Evolutionary conservation across 2,329 filamentous ascomycete species (phyloP).

Genomic region (Metarhizium anisopliae): DNA sequence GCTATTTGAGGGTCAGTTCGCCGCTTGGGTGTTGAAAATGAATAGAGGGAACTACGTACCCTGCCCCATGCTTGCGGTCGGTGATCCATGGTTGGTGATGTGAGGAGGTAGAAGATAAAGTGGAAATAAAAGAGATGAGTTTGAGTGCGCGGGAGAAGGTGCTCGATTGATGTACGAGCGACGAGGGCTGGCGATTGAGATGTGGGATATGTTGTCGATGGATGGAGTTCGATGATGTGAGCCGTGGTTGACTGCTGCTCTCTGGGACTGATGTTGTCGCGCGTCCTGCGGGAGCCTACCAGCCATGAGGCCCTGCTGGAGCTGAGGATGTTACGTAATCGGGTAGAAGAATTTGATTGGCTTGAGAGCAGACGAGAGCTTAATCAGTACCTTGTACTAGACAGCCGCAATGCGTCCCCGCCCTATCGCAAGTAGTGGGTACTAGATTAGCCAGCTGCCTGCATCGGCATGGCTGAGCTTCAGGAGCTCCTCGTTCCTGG

Average conservation of each 20-base stretch:
- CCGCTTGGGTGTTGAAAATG: neutral
- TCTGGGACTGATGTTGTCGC: slow-evolving; percentile 15
- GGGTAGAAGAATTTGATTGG: slow-evolving; percentile 19
- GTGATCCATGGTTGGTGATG: slow-evolving; percentile 50
- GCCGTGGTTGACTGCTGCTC: neutral
- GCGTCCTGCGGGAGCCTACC: slow-evolving; percentile 29
- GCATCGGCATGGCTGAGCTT: neutral
- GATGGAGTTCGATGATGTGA: slow-evolving; percentile 8
- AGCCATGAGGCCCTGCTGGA: neutral
- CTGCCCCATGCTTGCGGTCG: slow-evolving; percentile 65
- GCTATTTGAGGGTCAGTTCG: slow-evolving; percentile 42
- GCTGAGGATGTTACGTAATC: slow-evolving; percentile 20
- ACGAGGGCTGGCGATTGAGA: neutral
- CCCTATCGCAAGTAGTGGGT: neutral
- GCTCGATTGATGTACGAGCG: neutral
- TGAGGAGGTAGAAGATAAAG: neutral
- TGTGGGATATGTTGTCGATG: slow-evolving; percentile 5
- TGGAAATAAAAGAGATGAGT: neutral
- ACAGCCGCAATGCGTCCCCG: neutral
- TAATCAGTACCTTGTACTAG: neutral
- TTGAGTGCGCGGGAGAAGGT: neutral
- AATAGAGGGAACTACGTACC: slow-evolving; percentile 37
- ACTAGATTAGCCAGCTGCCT: neutral
- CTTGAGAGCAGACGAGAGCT: neutral
- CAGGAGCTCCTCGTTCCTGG: neutral